Evolutionary conservation across 352 stramenopile species (phyloP).

Genomic region (Phytophthora hybrid): DNA sequence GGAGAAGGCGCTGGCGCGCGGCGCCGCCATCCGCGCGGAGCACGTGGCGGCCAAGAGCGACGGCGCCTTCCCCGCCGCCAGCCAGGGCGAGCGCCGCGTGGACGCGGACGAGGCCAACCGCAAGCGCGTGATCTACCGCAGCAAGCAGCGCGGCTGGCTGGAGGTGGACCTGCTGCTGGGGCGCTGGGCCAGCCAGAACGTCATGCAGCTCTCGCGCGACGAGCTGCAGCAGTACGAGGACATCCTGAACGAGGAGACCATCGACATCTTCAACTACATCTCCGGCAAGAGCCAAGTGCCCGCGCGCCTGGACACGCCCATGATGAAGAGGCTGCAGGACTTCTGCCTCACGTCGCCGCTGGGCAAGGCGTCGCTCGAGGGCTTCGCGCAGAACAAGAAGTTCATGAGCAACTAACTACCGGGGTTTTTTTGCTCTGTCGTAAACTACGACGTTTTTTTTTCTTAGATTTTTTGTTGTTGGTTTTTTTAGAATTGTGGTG

Average conservation of each 20-base stretch:
- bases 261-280: conserved; percentile 99
- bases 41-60: conserved; percentile 44
- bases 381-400: conserved; percentile 82
- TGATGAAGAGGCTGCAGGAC: conserved; percentile 93
- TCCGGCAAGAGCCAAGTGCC: conserved; percentile 90
- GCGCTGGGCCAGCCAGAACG: conserved; percentile 94
- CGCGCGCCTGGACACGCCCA: conserved; percentile 76
- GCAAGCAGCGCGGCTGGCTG: conserved; percentile 96
- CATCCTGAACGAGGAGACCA: conserved; percentile 97
- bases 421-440: no score
- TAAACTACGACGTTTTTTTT: no score
- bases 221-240: conserved; percentile 95
- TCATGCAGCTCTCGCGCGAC: conserved; percentile 76
- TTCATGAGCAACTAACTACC: conserved; percentile 83
- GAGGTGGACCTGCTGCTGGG: conserved; percentile 96
- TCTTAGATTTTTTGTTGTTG: neutral
- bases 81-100: conserved; percentile 64
- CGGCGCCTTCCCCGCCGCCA: conserved; percentile 53
- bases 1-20: conserved; percentile 53
- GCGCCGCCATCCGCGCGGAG: conserved; percentile 66
- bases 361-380: conserved; percentile 87
- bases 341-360: conserved; percentile 92
- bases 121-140: conserved; percentile 96
- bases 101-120: conserved; percentile 71
- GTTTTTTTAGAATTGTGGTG: neutral